Conservation (phyloP, 2,329 filamentous ascomycete genomes). For the Ceratocystis diversiconidia region DNA sequence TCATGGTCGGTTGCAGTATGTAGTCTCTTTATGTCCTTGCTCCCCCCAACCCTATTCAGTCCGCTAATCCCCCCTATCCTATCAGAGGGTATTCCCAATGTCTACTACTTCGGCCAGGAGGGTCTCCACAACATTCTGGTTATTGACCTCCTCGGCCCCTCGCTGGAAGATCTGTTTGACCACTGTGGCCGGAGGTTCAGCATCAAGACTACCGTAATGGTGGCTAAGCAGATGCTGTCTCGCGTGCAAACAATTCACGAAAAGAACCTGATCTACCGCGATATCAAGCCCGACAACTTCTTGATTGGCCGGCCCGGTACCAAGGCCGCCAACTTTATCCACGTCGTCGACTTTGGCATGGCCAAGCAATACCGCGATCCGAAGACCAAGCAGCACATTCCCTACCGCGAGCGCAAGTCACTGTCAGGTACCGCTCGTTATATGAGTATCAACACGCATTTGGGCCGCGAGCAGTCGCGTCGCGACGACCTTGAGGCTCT, state of each 20-base stretch:
- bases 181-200: slow-evolving; percentile 91
- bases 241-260: slow-evolving; percentile 90
- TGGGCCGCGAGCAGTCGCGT: slow-evolving; percentile 89
- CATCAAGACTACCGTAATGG: slow-evolving; percentile 97
- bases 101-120: slow-evolving; percentile 98
- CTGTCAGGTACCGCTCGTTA: slow-evolving; percentile 92
- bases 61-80: not conserved
- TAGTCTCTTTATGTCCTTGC: slow-evolving; percentile 24
- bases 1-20: slow-evolving; percentile 97
- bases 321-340: slow-evolving; percentile 94
- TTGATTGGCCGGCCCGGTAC: slow-evolving; percentile 83
- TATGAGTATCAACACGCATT: slow-evolving; percentile 99
- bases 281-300: slow-evolving; percentile 99
- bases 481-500: slow-evolving; percentile 88
- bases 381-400: slow-evolving; percentile 98
- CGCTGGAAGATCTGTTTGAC: slow-evolving; percentile 91
- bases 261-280: slow-evolving; percentile 97
- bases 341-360: slow-evolving; percentile 99
- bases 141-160: slow-evolving; percentile 88
- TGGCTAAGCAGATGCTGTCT: slow-evolving; percentile 97
- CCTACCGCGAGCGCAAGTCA: slow-evolving; percentile 92
- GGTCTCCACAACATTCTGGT: slow-evolving; percentile 97
- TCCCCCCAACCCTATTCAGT: not conserved
- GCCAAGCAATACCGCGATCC: slow-evolving; percentile 98
- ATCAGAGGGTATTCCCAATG: slow-evolving; percentile 91